Evolutionary conservation across 2,329 filamentous ascomycete species (phyloP), one percentile per base, ranked within the genome.

Genomic region (Exophiala aquamarina): DNA sequence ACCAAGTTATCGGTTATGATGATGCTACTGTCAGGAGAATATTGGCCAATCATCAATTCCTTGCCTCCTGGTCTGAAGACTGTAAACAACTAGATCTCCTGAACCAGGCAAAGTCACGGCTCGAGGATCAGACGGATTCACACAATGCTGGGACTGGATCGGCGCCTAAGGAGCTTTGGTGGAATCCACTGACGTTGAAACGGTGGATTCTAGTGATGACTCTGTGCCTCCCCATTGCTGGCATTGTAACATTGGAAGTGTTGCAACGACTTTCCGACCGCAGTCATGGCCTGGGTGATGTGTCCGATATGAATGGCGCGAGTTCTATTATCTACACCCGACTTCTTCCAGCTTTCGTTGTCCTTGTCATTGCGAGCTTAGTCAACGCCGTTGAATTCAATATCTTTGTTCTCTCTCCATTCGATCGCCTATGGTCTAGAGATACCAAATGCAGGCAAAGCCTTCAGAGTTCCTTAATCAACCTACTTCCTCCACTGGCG

Each of bases 291-390:
- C 56, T 66, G 33, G 40, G 58, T 3, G n/a, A 15, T 13, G 5
- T 54, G 8, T 21, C 38, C 11, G 15, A 20, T 13, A 3, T 19
- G 2, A n/a, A 33, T 41, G 6, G 32, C 57, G n/a, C 47, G 37
- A 8, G 46, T 31, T 20, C 2, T 45, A 53, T 49, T 3, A 44
- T 55, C 13, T 52, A 58, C 7, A 59, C 56, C 3, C 58, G 62
- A 3, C 62, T 60, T 18, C 43, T 66, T 8, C 63, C 49, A 52
- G 50, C 57, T 4, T 31, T 58, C n/a, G 21, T 47, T 5, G 44
- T 58, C 32, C 39, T 59, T 3, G 9, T 56, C 3, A 15, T 54
- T 5, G 50, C 55, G 1, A 54, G 50, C 2, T 18, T 45, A 6
- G 39, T 53, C 47, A 56, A 55, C 23, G 40, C 46, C 2, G 2